Evolutionary conservation across 2,329 filamentous ascomycete species (phyloP).

Genomic region (Botrytis elliptica): DNA sequence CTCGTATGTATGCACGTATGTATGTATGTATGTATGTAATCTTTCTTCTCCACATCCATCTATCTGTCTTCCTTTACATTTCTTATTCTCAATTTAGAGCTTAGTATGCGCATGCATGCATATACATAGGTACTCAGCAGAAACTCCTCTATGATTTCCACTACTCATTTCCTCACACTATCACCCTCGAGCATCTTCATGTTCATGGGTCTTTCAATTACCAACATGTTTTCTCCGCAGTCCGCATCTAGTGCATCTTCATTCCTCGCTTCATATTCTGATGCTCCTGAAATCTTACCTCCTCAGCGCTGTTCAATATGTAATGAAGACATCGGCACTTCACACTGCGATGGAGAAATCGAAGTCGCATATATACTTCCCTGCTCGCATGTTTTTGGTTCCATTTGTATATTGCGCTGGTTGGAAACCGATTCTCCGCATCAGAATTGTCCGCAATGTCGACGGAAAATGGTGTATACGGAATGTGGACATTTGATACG

Average conservation of each 20-base stretch:
- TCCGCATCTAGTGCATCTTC: background rate
- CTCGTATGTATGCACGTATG: background rate
- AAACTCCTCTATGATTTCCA: background rate
- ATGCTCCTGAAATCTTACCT: background rate
- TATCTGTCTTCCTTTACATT: background rate
- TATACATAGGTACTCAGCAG: too few species aligned
- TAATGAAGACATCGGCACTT: constrained; percentile 20
- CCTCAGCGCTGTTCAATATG: constrained; percentile 30
- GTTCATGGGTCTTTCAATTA: background rate
- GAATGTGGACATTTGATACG: constrained; percentile 32
- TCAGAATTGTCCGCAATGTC: constrained; percentile 34
- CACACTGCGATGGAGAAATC: constrained; percentile 23
- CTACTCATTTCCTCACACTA: background rate
- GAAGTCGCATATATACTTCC: constrained; percentile 31
- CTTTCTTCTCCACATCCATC: background rate
- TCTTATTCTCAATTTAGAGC: background rate
- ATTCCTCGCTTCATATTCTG: background rate
- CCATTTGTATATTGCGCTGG: constrained; percentile 34
- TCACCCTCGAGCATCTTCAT: background rate
- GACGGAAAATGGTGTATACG: constrained; percentile 32
- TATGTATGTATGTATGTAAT: too few species aligned
- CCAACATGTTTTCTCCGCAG: background rate
- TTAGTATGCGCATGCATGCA: background rate
- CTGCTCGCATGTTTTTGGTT: constrained; percentile 34
- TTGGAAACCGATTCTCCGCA: constrained; percentile 28